A percentile compares a stretch with the other conserved stretches of the same genome.
These are phyloP conservation scores for Fusarium sp. DNA, from an alignment of 2,329 filamentous ascomycete genomes.

Conservation along the genomic window DNA sequence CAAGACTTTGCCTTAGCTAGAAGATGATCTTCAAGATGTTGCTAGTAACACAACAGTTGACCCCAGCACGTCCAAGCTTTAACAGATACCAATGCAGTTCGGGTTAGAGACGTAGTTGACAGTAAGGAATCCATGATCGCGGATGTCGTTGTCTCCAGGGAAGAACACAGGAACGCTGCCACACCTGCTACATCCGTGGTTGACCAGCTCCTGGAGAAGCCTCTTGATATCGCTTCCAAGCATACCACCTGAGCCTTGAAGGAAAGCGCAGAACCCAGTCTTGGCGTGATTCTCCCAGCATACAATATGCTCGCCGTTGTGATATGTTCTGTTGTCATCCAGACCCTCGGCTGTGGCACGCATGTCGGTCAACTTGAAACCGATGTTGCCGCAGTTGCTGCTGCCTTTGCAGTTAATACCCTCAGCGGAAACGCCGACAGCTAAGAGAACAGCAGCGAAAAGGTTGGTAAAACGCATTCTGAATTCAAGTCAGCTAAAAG, in stretches of 20 bases:
- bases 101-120: background rate
- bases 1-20: too few relatives aligned
- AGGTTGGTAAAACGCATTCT: background rate
- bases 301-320: background rate
- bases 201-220: background rate
- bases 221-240: background rate
- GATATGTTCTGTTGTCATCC: background rate
- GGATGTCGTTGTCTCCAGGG: background rate
- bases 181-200: background rate
- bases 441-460: background rate
- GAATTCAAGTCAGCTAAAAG: too few relatives aligned
- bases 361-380: background rate
- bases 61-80: background rate
- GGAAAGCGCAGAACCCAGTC: background rate
- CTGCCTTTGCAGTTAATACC: conserved; percentile 6
- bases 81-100: background rate
- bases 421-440: background rate
- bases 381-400: background rate
- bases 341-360: background rate
- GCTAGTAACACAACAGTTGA: background rate
- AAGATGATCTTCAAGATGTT: too few relatives aligned
- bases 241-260: background rate
- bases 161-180: background rate
- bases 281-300: background rate
- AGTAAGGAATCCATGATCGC: background rate